A percentile compares a stretch with the other conserved stretches of the same genome.
These are phyloP conservation scores for Pugionium cornutum DNA, from an alignment of 345 rosid genomes.

Conservation along the genomic window DNA sequence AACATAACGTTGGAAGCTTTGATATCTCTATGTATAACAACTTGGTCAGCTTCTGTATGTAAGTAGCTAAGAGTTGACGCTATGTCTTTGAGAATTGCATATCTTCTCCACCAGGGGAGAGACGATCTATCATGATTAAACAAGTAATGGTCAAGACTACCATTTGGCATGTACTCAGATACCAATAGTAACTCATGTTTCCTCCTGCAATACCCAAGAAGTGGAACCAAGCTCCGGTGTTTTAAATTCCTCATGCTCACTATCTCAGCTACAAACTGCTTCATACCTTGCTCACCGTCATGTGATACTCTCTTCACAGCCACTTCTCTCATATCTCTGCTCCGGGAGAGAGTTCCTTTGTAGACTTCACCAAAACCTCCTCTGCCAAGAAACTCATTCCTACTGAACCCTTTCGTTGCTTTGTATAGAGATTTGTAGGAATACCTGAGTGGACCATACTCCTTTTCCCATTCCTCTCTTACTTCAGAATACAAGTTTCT, in stretches of 20 bases:
- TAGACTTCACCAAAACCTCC: constrained; percentile 47
- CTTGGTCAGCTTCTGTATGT: constrained; percentile 54
- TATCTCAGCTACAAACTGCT: constrained; percentile 14
- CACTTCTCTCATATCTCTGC: constrained; percentile 35
- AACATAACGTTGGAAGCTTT: constrained; percentile 50
- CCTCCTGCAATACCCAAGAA: too few relatives aligned
- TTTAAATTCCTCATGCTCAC: constrained; percentile 43
- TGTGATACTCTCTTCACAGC: constrained; percentile 58
- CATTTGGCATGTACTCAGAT: too few relatives aligned
- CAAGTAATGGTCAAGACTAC: too few relatives aligned
- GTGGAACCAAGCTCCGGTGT: too few relatives aligned
- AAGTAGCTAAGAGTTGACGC: constrained; percentile 48
- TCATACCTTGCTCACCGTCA: constrained; percentile 49
- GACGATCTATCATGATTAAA: constrained; percentile 3
- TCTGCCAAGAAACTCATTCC: too few relatives aligned
- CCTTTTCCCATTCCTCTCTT: constrained; percentile 62
- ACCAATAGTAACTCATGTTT: too few relatives aligned
- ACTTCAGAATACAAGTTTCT: constrained; percentile 52
- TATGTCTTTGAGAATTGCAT: constrained; percentile 42
- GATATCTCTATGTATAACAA: constrained; percentile 52
- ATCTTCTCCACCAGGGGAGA: constrained; percentile 47
- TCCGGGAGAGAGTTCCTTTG: constrained; percentile 47
- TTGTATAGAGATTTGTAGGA: constrained; percentile 52
- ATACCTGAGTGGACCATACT: constrained; percentile 51
- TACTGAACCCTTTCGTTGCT: too few relatives aligned